Conservation (phyloP, 306 rosid genomes). For the Rosa lucieae region DNA sequence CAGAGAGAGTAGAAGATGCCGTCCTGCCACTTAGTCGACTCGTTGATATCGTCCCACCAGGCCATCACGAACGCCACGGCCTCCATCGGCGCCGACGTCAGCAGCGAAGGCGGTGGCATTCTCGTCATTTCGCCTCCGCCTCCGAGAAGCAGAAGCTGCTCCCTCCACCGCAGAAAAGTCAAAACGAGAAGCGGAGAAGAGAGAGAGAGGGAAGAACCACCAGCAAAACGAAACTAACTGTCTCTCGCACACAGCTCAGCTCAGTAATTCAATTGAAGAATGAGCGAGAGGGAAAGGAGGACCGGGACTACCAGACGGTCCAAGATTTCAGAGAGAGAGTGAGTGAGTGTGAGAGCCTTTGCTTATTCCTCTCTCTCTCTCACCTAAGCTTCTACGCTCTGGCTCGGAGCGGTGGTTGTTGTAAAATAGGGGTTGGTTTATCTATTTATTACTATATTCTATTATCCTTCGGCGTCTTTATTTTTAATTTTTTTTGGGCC, state of each 20-base stretch:
- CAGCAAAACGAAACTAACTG: neutral
- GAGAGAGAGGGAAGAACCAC: neutral
- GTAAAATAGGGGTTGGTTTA: neutral
- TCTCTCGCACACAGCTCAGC: neutral
- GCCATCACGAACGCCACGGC: slow-evolving; percentile 25
- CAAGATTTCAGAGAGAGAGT: slow-evolving; percentile 17
- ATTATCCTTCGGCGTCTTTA: neutral
- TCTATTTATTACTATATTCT: no score
- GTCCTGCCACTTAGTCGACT: slow-evolving; percentile 50
- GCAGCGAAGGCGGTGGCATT: slow-evolving; percentile 17
- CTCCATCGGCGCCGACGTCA: slow-evolving; percentile 43
- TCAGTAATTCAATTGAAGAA: slow-evolving; percentile 5
- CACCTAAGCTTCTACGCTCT: slow-evolving; percentile 33
- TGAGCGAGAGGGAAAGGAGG: slow-evolving; percentile 12
- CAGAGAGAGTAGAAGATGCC: slow-evolving; percentile 71
- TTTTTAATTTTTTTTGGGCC: neutral
- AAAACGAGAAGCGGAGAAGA: slow-evolving; percentile 17
- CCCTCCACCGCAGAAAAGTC: neutral
- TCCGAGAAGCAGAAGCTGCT: neutral
- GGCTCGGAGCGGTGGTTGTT: neutral
- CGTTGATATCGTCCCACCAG: slow-evolving; percentile 69
- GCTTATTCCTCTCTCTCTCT: neutral
- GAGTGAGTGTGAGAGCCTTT: neutral
- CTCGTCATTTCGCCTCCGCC: slow-evolving; percentile 39
- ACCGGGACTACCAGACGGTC: slow-evolving; percentile 40